Evolutionary conservation across 495 filamentous ascomycete species (phyloP), one percentile per base, ranked within the genome.

Genomic region (Xylaria cubensis): DNA sequence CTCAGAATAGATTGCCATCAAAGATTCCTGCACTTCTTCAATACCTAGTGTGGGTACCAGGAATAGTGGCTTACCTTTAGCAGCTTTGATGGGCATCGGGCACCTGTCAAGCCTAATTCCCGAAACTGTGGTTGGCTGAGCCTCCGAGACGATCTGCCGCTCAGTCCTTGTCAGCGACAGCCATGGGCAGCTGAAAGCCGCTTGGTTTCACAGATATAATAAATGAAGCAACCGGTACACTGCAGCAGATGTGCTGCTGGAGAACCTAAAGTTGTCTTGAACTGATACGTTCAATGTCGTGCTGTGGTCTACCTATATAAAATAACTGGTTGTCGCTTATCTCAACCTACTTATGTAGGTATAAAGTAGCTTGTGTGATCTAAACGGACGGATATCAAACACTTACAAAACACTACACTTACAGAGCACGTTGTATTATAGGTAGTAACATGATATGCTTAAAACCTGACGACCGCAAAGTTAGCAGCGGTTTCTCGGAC

Each of bases 121-220:
- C 67, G 32, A 61, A 69, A 46, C 39, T 48, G 34, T 69, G 67
- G 67, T 69, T 69, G 67, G 44, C 55, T 69, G 24, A 48, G 13
- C 13, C 39, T 19, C 44, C 55, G 8, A 50, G 67, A 39, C 67
- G 67, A 69, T 69, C 67, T 62, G 36, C 67, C 67, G 67, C 19
- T 34, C 41, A 41, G 67, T 62, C 67, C 67, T 62, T 61, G 55
- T 69, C 67, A 46, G 59, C 59, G 10, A 36, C 32, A 62, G 48
- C 53, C 41, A 69, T 61, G 55, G 15, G 39, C 53, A 69, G 51
- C 48, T 53, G 53, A 46, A 21, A 21, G 34, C 44, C 15, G 46
- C 42, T 67, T 24, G 42, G 64, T 56, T 56, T 24, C 53, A 56
- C 26, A 32, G 26, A 56, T 32, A 32, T 56, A 12, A 55, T 56